phyloP scores from a whole-genome alignment of 75 land plant species.

The Isoetes taiwanensis region DNA sequence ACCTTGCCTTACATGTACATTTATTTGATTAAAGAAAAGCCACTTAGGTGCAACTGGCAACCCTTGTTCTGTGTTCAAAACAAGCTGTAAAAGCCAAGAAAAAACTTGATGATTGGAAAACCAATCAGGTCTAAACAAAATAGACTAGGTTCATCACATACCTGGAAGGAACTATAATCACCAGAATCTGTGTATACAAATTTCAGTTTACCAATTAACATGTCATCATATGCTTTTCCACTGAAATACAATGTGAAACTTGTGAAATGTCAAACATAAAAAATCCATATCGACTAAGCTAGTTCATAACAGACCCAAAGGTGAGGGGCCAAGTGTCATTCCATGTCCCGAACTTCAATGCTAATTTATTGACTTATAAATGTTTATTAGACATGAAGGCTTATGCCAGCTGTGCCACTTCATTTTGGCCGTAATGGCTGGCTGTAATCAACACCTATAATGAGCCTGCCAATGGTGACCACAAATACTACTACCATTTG shows the following conservation, averaged over 20 bases:
- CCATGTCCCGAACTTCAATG: too few relatives aligned
- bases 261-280: too few relatives aligned
- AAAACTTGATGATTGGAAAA: too few relatives aligned
- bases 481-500: too few relatives aligned
- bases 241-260: background rate
- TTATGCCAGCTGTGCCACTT: slow-evolving; percentile 91
- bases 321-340: too few relatives aligned
- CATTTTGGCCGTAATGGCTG: slow-evolving; percentile 85
- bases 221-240: slow-evolving; percentile 4
- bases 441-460: slow-evolving; percentile 82
- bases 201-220: background rate
- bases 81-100: slow-evolving; percentile 6
- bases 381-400: slow-evolving; percentile 53
- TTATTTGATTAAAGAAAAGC: background rate
- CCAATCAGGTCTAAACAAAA: background rate
- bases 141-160: background rate
- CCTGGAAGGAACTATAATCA: background rate
- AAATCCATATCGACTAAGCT: too few relatives aligned
- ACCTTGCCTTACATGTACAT: background rate
- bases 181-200: slow-evolving; percentile 4
- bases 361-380: too few relatives aligned
- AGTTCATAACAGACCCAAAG: too few relatives aligned
- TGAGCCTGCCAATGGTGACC: slow-evolving; percentile 68
- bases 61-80: slow-evolving; percentile 2
- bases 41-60: background rate